Percentiles rank a stretch among this genome's conserved stretches.
These are phyloP conservation scores for Aspergillus melleus DNA, from an alignment of 2,329 filamentous ascomycete genomes.

Conservation along the genomic window DNA sequence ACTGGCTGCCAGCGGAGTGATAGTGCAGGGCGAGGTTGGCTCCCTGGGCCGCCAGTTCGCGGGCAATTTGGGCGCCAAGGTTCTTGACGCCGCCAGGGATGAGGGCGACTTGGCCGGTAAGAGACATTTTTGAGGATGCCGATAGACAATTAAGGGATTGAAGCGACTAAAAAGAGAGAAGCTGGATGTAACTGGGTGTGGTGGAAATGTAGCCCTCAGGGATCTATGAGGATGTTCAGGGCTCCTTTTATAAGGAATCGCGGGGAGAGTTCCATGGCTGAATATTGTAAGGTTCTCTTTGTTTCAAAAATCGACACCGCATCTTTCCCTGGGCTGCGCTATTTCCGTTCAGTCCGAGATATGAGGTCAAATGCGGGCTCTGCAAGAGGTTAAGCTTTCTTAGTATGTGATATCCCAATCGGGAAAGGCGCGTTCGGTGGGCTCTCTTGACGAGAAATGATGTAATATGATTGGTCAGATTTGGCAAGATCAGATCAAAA, in stretches of 20 bases:
- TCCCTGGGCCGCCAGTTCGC: conserved; percentile 36
- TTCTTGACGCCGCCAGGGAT: conserved; percentile 47
- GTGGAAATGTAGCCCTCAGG: not conserved
- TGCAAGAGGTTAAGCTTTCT: not conserved
- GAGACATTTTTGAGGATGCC: conserved; percentile 29
- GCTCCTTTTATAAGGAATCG: not conserved
- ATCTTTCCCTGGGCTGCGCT: not conserved
- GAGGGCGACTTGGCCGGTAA: conserved; percentile 43
- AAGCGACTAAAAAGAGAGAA: no score
- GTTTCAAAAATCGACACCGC: not conserved
- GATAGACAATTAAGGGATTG: not conserved
- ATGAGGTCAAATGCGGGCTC: not conserved
- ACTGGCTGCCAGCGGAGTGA: conserved; percentile 42
- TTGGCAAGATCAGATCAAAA: no score
- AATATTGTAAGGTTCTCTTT: not conserved
- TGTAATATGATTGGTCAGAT: no score
- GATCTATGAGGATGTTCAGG: not conserved
- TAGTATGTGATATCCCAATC: conserved; percentile 23
- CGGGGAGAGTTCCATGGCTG: not conserved
- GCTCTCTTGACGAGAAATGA: no score
- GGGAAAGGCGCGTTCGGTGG: not conserved
- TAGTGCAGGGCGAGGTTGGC: conserved; percentile 44
- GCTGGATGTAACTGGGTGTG: no score
- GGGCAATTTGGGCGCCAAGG: conserved; percentile 42
- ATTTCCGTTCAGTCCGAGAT: not conserved